Conservation (phyloP, 768 basidiomycete genomes). For the Dioszegia crocea region DNA sequence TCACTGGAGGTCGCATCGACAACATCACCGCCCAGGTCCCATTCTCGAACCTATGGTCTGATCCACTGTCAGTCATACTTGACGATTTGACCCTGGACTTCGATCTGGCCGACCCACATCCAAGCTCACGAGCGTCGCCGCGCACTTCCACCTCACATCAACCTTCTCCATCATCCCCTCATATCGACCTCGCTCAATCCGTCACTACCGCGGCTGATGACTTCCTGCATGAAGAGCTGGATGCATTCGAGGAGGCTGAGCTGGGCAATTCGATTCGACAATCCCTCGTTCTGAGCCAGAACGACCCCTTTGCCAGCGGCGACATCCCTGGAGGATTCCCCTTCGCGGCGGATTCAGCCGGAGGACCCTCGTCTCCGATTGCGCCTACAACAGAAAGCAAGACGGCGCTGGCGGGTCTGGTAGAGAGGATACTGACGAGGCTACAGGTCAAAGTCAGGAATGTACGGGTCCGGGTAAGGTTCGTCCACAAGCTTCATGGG, state of each 20-base stretch:
- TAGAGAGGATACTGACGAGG: conserved; percentile 48
- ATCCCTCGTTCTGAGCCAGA: conserved; percentile 45
- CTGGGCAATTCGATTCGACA: conserved; percentile 67
- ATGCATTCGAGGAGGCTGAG: conserved; percentile 64
- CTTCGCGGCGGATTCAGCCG: conserved; percentile 1
- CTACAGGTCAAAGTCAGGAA: conserved; percentile 43
- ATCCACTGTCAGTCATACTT: conserved; percentile 38
- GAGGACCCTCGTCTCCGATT: conserved; percentile 11
- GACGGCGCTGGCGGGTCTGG: conserved; percentile 47
- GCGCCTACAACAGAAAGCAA: conserved; percentile 37
- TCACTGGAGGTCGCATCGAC: conserved; percentile 69
- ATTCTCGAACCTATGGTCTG: conserved; percentile 43
- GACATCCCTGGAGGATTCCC: conserved; percentile 36
- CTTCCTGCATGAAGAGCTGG: conserved; percentile 79
- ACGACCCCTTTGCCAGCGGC: conserved; percentile 31
- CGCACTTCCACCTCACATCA: conserved; percentile 18
- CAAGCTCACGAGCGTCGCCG: conserved; percentile 15
- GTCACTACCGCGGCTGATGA: conserved; percentile 78
- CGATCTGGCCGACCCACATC: conserved; percentile 40
- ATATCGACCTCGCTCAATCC: conserved; percentile 63
- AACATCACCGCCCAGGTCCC: conserved; percentile 74
- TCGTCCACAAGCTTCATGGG: conserved; percentile 17
- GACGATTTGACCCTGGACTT: conserved; percentile 40
- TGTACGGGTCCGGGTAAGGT: conserved; percentile 34
- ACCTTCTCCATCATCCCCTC: background rate